phyloP scores from a whole-genome alignment of 2,329 filamentous ascomycete genomes.

The Nothopassalora personata region DNA sequence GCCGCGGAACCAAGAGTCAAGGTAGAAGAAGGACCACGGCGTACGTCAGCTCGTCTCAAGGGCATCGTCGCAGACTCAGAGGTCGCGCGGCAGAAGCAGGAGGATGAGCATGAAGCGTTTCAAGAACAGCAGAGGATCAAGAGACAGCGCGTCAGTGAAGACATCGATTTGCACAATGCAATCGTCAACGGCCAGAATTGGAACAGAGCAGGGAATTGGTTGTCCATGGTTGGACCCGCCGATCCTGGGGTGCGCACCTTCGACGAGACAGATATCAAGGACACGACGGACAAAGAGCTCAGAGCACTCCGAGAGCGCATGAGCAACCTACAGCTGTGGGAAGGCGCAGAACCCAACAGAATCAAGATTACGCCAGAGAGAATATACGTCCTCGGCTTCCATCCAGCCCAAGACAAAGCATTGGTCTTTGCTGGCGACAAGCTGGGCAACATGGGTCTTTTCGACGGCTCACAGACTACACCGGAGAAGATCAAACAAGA shows the following conservation, averaged over 20 bases:
- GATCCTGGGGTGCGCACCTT: slow-evolving; percentile 82
- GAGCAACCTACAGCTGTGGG: slow-evolving; percentile 71
- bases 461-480: slow-evolving; percentile 73
- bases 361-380: slow-evolving; percentile 89
- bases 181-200: slow-evolving; percentile 70
- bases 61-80: slow-evolving; percentile 63
- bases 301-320: slow-evolving; percentile 70
- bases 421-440: slow-evolving; percentile 94
- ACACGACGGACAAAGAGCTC: slow-evolving; percentile 71
- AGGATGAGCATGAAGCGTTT: slow-evolving; percentile 55
- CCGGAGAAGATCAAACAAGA: slow-evolving; percentile 40
- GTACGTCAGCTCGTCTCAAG: slow-evolving; percentile 57
- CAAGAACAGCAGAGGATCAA: slow-evolving; percentile 57
- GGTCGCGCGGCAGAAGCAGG: slow-evolving; percentile 62
- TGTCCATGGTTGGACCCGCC: slow-evolving; percentile 64
- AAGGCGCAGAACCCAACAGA: slow-evolving; percentile 74
- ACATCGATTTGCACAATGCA: slow-evolving; percentile 70
- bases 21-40: slow-evolving; percentile 50
- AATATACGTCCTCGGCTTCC: slow-evolving; percentile 81
- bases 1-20: slow-evolving; percentile 49
- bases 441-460: slow-evolving; percentile 80
- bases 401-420: slow-evolving; percentile 79
- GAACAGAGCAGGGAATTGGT: slow-evolving; percentile 61
- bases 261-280: slow-evolving; percentile 71
- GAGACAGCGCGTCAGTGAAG: slow-evolving; percentile 58